Evolutionary conservation across 805 yeast species (phyloP).

Genomic region (Yarrowia yakushimensis): DNA sequence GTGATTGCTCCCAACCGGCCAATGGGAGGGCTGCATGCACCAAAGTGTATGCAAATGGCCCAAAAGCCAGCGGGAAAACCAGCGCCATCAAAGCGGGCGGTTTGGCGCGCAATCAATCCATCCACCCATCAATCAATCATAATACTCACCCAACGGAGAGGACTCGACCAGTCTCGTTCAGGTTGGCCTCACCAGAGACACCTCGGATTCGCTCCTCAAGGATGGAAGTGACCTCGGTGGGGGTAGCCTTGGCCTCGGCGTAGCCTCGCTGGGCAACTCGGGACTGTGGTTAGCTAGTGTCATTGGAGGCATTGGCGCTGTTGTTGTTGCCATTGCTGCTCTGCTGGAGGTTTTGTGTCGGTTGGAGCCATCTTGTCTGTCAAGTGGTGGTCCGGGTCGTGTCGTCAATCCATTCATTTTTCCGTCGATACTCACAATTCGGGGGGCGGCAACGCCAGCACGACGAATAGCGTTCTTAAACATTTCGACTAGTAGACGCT

Average conservation of each 20-base stretch:
- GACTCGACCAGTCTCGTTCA: constrained; percentile 99
- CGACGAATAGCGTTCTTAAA: constrained; percentile 26
- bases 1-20: constrained; percentile 24
- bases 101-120: background rate
- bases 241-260: constrained; percentile 92
- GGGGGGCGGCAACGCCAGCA: constrained; percentile 27
- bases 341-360: too few species aligned
- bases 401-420: background rate
- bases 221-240: constrained; percentile 98
- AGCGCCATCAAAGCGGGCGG: background rate
- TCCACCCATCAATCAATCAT: background rate
- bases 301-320: background rate
- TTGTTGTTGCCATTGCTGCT: background rate
- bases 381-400: too few species aligned
- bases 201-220: constrained; percentile 99
- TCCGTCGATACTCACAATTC: constrained; percentile 23
- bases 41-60: constrained; percentile 12
- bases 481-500: constrained; percentile 26
- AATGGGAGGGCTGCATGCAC: constrained; percentile 17
- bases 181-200: constrained; percentile 93
- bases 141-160: constrained; percentile 86
- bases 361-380: too few species aligned
- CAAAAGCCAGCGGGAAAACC: background rate
- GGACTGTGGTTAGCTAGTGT: constrained; percentile 24
- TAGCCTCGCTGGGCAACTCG: constrained; percentile 69